These are phyloP conservation scores for Podaxis sp. DNA, from an alignment of 768 basidiomycete species.

Conservation along the genomic window DNA sequence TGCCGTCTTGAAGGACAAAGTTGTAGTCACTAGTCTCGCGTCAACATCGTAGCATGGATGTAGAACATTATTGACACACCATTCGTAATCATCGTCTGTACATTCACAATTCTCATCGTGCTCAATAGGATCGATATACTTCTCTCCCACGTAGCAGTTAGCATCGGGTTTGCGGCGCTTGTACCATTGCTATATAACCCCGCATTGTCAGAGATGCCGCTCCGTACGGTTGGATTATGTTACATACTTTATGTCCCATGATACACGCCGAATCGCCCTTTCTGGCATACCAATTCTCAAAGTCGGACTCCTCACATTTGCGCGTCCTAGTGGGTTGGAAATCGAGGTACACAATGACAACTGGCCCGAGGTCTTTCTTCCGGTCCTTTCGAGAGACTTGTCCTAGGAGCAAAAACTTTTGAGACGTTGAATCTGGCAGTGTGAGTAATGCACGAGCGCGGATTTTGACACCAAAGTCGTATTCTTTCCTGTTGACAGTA, in stretches of 20 bases:
- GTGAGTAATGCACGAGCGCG: constrained; percentile 81
- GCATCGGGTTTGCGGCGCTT: constrained; percentile 77
- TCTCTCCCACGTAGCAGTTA: constrained; percentile 87
- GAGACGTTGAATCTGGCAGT: constrained; percentile 92
- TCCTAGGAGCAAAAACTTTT: constrained; percentile 91
- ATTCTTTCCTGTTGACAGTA: constrained; percentile 53
- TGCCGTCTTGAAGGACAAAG: constrained; percentile 67
- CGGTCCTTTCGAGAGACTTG: constrained; percentile 66
- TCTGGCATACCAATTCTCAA: constrained; percentile 88
- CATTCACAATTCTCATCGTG: constrained; percentile 86
- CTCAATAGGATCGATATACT: constrained; percentile 83
- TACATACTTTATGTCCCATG: constrained; percentile 87
- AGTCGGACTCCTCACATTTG: constrained; percentile 71
- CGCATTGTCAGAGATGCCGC: not conserved
- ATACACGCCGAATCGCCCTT: constrained; percentile 69
- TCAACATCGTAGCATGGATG: constrained; percentile 8
- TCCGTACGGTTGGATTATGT: not conserved
- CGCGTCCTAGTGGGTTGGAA: constrained; percentile 68
- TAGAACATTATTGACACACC: constrained; percentile 44
- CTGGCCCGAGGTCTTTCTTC: constrained; percentile 50
- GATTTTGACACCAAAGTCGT: constrained; percentile 68
- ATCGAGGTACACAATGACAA: constrained; percentile 79
- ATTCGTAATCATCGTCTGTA: constrained; percentile 88
- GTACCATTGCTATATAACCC: constrained; percentile 84
- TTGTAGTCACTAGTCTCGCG: constrained; percentile 75